A percentile compares a stretch with the other conserved stretches of the same genome.
Conservation (phyloP, 345 rosid genomes). For the Rhodamnia argentea region DNA sequence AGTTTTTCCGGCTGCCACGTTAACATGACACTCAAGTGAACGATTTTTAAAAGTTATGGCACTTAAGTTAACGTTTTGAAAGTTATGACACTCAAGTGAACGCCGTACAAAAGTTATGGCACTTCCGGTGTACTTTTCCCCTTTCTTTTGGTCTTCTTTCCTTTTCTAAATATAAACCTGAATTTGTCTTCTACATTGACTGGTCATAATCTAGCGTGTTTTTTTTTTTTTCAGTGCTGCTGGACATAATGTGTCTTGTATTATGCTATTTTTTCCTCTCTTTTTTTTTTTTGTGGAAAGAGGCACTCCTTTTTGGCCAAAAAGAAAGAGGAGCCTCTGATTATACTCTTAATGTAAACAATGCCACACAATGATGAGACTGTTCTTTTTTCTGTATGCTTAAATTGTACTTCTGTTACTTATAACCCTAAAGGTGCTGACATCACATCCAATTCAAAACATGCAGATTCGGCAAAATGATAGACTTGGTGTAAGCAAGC, state of each 20-base stretch:
- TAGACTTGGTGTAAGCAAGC: constrained; percentile 89
- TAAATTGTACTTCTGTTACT: neutral
- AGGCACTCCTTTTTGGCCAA: neutral
- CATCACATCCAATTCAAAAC: neutral
- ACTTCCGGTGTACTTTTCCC: too few species aligned
- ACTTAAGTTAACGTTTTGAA: too few species aligned
- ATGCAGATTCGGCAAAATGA: constrained; percentile 92
- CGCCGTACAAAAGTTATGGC: too few species aligned
- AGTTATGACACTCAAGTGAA: too few species aligned
- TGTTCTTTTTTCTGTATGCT: neutral
- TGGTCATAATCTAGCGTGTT: neutral
- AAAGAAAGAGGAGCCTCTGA: neutral
- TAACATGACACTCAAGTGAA: too few species aligned
- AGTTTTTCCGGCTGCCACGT: too few species aligned
- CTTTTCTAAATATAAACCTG: neutral
- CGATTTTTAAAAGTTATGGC: too few species aligned
- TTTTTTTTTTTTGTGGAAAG: neutral
- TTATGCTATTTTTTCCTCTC: neutral
- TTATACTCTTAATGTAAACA: neutral
- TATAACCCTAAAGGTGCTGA: neutral
- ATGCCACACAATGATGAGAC: neutral
- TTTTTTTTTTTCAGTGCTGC: neutral
- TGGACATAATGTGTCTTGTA: neutral
- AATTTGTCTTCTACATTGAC: neutral
- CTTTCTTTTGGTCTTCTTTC: neutral